Evolutionary conservation across 768 basidiomycete genomes (phyloP).

Genomic region (Lactarius psammicola): DNA sequence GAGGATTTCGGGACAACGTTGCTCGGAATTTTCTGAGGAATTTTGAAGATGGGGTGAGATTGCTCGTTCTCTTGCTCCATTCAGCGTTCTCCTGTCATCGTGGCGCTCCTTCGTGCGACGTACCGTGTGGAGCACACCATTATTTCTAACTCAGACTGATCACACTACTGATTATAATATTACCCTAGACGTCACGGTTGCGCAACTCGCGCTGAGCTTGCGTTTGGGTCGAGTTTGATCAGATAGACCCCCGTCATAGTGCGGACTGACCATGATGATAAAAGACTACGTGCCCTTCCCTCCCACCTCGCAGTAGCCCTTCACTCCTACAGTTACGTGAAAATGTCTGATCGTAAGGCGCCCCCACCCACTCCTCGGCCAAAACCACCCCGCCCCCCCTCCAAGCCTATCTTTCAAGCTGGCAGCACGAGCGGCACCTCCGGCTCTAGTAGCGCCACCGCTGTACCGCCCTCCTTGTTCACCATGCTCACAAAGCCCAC

Average conservation of each 20-base stretch:
- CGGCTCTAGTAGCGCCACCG: neutral
- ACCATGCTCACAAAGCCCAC: neutral
- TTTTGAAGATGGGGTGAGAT: neutral
- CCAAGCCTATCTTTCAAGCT: neutral
- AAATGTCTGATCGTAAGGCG: neutral
- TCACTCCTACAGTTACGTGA: neutral
- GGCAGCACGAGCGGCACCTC: neutral
- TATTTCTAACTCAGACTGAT: slow-evolving; percentile 16
- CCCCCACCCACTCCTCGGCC: neutral
- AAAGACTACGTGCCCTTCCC: neutral
- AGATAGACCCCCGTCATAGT: neutral
- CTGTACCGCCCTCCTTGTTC: slow-evolving; percentile 1
- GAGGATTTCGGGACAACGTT: neutral
- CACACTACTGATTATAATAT: neutral
- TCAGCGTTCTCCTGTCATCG: slow-evolving; percentile 1
- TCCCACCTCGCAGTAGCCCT: neutral
- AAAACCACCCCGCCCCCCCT: neutral
- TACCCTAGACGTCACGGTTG: too few relatives aligned
- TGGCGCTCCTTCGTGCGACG: slow-evolving; percentile 2
- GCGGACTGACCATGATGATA: neutral
- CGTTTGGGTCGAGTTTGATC: neutral
- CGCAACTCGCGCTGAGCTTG: slow-evolving; percentile 16
- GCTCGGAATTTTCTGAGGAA: neutral
- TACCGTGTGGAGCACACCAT: slow-evolving; percentile 9
- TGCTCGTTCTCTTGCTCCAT: slow-evolving; percentile 3